Percentiles rank a stretch among this genome's conserved stretches.
Evolutionary conservation across 257 asterid species (phyloP).

Genomic region (Solanum chilense): DNA sequence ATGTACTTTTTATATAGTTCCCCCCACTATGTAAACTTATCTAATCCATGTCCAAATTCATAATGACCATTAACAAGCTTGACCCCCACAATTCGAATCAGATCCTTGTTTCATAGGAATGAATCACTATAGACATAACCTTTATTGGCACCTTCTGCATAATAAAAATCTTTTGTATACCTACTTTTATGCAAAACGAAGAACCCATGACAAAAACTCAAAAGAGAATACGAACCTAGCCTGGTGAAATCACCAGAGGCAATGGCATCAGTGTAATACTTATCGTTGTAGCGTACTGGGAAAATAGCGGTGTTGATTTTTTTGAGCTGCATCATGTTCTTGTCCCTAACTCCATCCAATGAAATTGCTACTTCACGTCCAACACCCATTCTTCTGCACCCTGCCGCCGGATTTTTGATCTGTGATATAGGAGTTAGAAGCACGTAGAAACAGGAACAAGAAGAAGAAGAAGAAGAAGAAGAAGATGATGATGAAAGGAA

Average conservation of each 20-base stretch:
- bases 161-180: background rate
- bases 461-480: background rate
- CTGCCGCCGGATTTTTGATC: background rate
- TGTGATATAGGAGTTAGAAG: no score
- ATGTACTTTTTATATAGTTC: background rate
- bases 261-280: slow-evolving; percentile 84
- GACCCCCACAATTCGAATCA: background rate
- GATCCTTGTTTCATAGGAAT: background rate
- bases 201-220: background rate
- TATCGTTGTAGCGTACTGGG: slow-evolving; percentile 84
- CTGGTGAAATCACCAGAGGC: slow-evolving; percentile 89
- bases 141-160: background rate
- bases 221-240: slow-evolving; percentile 41
- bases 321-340: slow-evolving; percentile 88
- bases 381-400: background rate
- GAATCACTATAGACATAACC: background rate
- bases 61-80: background rate
- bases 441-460: no score
- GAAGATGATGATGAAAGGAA: background rate
- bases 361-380: slow-evolving; percentile 63
- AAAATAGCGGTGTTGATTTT: slow-evolving; percentile 87
- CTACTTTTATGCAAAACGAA: background rate
- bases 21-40: no score
- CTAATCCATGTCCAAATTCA: background rate
- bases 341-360: slow-evolving; percentile 80